Base-by-base conservation (phyloP, 106 monocot species). In the Dioscorea dumetorum region DNA sequence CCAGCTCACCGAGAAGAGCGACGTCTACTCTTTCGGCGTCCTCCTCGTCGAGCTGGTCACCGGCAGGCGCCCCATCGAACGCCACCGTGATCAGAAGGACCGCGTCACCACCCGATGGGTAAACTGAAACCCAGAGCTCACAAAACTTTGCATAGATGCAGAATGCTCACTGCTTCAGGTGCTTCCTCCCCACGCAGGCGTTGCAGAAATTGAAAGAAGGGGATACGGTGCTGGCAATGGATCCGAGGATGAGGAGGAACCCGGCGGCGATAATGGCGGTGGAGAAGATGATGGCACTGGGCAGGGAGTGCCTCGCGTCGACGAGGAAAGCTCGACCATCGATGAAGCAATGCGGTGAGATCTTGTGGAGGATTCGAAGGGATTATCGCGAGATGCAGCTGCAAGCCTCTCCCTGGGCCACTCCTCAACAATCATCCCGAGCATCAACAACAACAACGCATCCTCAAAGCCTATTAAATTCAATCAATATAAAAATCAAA, bases 21-120 rank as follows among this genome's bases (percentile, higher is more conserved):
- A 91, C 60, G 91, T 91, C 48, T 91, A 91, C 77, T 87, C 91
- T 48, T 91, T 87, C 59, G 91, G 91, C 22, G 85, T 85, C 48
- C 69, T 91, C 56, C 91, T 91, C 23, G 85, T 91, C 15, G 91
- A 91, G 77, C 69, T 91, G 50, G 70, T 91, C 70, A 78, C 80
- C 18, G 87, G 87, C 20, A 77, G 87, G 41, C 84, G 75, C 59
- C 87, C 91, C 69, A 85, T 91, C 63, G 87, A 88, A 49, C 74
- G 67, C n/a, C 79, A 74, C 50, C 65, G 75, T 22, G 59, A 58
- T 58, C 31, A 20, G n/a, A 76, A 67, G 32, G 78, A 93, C 31
- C 74, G 93, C 61, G 33, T 83, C 62, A 88, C 88, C 52, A 70
- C 72, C 5, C 67, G 61, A 67, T 91, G 91, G 91, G 91, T 91